Conservation (phyloP, 306 rosid genomes). For the Inga leiocalycina region DNA sequence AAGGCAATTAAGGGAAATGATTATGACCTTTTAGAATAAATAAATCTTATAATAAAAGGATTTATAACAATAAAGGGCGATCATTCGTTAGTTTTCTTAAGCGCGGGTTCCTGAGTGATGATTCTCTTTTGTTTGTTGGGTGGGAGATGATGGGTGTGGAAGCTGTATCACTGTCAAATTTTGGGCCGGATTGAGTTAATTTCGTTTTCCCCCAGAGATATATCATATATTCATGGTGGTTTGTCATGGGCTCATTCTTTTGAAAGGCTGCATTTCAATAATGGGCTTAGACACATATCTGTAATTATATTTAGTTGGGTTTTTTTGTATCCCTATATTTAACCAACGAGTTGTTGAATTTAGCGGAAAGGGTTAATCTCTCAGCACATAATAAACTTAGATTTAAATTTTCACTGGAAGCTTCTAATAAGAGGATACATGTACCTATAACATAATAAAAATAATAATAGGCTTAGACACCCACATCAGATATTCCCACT, state of each 20-base stretch:
- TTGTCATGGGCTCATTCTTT: neutral
- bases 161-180: neutral
- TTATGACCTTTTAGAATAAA: too few species aligned
- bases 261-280: neutral
- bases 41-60: too few species aligned
- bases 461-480: neutral
- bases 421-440: too few species aligned
- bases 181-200: neutral
- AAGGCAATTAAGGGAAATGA: too few species aligned
- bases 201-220: neutral
- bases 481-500: neutral
- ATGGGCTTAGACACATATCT: neutral
- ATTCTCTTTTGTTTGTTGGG: too few species aligned
- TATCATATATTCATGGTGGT: neutral
- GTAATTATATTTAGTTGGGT: too few species aligned
- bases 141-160: too few species aligned
- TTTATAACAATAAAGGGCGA: neutral
- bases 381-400: too few species aligned
- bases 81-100: neutral
- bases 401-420: too few species aligned
- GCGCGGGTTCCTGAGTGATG: neutral
- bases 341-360: too few species aligned
- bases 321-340: too few species aligned
- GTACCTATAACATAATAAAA: accelerated
- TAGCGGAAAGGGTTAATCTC: too few species aligned